These are phyloP conservation scores for Botrytis cinerea DNA, from an alignment of 2,329 filamentous ascomycete species.

Conservation along the genomic window DNA sequence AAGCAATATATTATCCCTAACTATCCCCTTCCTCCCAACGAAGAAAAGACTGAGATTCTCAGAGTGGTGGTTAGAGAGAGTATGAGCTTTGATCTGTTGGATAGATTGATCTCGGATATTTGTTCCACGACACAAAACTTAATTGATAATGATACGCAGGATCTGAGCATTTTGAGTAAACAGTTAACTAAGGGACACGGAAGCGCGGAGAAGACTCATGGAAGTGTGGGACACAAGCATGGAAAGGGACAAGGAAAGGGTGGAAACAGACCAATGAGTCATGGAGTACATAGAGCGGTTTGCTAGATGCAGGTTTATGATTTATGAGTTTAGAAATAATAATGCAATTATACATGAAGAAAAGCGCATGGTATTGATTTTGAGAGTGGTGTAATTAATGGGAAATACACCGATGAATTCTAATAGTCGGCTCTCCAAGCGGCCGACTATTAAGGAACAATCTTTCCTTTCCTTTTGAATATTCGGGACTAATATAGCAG, in stretches of 20 bases:
- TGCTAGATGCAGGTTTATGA: constrained; percentile 42
- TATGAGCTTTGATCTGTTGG: constrained; percentile 68
- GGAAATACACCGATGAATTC: neutral
- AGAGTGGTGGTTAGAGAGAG: constrained; percentile 67
- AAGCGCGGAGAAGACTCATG: constrained; percentile 44
- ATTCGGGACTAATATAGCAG: neutral
- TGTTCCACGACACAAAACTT: constrained; percentile 60
- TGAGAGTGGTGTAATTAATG: neutral
- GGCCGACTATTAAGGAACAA: too few relatives aligned
- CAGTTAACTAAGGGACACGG: constrained; percentile 46
- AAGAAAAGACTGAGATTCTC: constrained; percentile 64
- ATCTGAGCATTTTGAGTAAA: constrained; percentile 47
- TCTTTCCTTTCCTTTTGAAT: neutral
- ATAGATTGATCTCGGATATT: constrained; percentile 63
- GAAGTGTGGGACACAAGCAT: constrained; percentile 25
- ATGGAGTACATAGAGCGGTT: constrained; percentile 52
- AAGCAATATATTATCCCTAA: constrained; percentile 74
- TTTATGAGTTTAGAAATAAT: neutral
- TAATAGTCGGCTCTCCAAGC: too few relatives aligned
- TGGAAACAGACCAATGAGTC: constrained; percentile 47
- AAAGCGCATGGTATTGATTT: neutral
- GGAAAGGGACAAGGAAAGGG: constrained; percentile 38
- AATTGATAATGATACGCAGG: constrained; percentile 48
- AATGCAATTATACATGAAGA: neutral
- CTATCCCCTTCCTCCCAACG: constrained; percentile 64